Evolutionary conservation across 495 filamentous ascomycete species (phyloP).

Genomic region (Sordaria brevicollis): DNA sequence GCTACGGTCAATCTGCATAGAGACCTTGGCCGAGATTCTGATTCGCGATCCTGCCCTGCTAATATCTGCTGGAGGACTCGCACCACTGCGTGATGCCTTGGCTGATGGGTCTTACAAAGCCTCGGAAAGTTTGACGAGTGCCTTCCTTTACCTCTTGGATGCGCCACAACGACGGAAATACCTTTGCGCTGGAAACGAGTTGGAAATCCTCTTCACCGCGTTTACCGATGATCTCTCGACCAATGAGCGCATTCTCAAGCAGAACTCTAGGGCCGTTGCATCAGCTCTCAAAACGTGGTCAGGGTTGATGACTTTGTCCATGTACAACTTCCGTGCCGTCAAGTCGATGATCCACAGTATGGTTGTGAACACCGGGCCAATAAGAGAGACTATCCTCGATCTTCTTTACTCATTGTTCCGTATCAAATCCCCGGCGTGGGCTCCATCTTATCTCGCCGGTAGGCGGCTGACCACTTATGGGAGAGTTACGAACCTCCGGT

Average conservation of each 20-base stretch:
- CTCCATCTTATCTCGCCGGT: constrained; percentile 87
- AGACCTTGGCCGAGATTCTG: constrained; percentile 86
- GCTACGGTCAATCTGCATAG: constrained; percentile 75
- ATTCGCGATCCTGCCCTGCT: constrained; percentile 73
- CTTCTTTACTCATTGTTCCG: constrained; percentile 82
- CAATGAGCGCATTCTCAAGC: constrained; percentile 68
- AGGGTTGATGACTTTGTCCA: constrained; percentile 70
- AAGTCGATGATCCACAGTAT: constrained; percentile 72
- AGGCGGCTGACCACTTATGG: constrained; percentile 89
- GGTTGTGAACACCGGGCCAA: constrained; percentile 56
- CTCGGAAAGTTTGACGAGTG: constrained; percentile 71
- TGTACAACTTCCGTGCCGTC: constrained; percentile 74
- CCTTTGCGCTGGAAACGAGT: constrained; percentile 66
- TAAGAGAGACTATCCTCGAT: constrained; percentile 67
- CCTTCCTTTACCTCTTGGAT: constrained; percentile 84
- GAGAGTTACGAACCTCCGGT: constrained; percentile 77
- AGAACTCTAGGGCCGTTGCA: constrained; percentile 75
- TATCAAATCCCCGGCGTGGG: constrained; percentile 95
- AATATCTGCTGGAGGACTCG: constrained; percentile 69
- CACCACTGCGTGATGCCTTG: constrained; percentile 72
- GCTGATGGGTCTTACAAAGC: constrained; percentile 86
- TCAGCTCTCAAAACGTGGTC: constrained; percentile 92
- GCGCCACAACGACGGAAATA: constrained; percentile 69
- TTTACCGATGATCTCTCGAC: constrained; percentile 76
- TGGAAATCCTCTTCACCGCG: constrained; percentile 71